Conservation (phyloP, 305 asterid species). For the Nicotiana rustica region DNA sequence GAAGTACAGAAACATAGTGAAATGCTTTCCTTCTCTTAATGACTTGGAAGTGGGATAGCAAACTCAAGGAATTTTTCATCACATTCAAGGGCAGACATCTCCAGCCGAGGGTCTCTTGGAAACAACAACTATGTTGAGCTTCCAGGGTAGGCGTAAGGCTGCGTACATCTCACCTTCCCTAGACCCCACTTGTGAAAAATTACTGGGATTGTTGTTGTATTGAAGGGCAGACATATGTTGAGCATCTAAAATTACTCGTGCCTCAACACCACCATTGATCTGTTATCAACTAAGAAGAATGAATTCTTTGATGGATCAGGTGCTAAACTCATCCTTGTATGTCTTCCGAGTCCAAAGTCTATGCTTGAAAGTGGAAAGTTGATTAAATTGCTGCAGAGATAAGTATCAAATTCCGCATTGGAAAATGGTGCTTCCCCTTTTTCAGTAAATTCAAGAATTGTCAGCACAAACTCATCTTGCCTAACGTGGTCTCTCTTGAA, state of each 20-base stretch:
- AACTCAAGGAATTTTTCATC: conserved; percentile 3
- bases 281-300: background rate
- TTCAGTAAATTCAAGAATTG: background rate
- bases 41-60: background rate
- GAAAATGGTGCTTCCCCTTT: background rate
- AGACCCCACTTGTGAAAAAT: too few relatives aligned
- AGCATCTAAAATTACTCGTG: background rate
- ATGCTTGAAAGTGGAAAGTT: background rate
- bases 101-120: too few relatives aligned
- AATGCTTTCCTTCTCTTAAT: background rate
- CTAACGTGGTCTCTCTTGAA: background rate
- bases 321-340: background rate
- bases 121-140: too few relatives aligned
- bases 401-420: background rate
- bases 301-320: background rate
- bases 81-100: background rate
- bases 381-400: background rate
- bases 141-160: too few relatives aligned
- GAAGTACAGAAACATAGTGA: background rate
- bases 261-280: background rate
- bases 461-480: background rate
- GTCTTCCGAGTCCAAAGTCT: background rate
- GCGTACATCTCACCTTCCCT: too few relatives aligned
- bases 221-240: background rate
- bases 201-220: too few relatives aligned